Evolutionary conservation across 306 rosid genomes (phyloP).

Genomic region (Abrus precatorius): DNA sequence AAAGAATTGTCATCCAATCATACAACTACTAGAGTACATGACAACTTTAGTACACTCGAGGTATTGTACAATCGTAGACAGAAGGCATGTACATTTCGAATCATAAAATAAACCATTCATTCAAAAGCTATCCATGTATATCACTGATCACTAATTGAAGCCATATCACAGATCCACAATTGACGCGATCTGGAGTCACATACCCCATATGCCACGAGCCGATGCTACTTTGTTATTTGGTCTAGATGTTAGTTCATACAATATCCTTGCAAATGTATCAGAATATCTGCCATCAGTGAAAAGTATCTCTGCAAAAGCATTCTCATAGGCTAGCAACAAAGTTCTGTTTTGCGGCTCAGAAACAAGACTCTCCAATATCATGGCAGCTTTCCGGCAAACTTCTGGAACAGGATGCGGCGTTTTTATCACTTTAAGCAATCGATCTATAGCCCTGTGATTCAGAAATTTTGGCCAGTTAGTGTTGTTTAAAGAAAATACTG

Average conservation of each 20-base stretch:
- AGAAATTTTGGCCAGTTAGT: background rate
- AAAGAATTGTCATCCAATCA: background rate
- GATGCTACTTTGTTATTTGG: conserved; percentile 84
- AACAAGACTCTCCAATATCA: conserved; percentile 92
- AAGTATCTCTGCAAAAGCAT: conserved; percentile 92
- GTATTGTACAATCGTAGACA: conserved; percentile 31
- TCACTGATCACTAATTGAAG: conserved; percentile 1
- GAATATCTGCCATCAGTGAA: conserved; percentile 82
- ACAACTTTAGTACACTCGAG: conserved; percentile 8
- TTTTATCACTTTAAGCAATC: conserved; percentile 86
- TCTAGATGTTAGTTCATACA: conserved; percentile 90
- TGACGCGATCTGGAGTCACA: conserved; percentile 56
- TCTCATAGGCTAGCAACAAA: conserved; percentile 85
- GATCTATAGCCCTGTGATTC: conserved; percentile 87
- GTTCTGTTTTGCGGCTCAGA: conserved; percentile 93
- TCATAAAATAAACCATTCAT: conserved; percentile 35
- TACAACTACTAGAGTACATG: conserved; percentile 29
- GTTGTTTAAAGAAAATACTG: background rate
- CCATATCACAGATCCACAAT: background rate
- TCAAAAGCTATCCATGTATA: conserved; percentile 29
- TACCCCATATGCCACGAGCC: conserved; percentile 99
- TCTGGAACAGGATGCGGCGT: conserved; percentile 91
- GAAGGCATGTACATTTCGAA: conserved; percentile 48
- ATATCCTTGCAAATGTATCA: conserved; percentile 90
- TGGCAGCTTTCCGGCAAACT: conserved; percentile 94